A percentile compares a stretch with the other conserved stretches of the same genome.
phyloP scores from a whole-genome alignment of 1,139 yeast genomes.

The Blastobotrys niveus region DNA sequence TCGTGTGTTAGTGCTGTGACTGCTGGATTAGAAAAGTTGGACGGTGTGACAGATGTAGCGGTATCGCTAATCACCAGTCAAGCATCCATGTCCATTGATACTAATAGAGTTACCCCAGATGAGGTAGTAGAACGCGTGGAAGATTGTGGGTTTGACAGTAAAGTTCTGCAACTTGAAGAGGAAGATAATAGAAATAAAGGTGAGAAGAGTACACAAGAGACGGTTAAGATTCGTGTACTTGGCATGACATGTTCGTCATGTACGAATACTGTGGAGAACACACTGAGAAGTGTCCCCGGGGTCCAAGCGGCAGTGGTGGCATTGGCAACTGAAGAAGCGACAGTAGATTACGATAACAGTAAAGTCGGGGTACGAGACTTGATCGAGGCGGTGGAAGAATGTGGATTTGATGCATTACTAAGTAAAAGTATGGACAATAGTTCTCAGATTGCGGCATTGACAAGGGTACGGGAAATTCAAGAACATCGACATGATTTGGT shows the following conservation, averaged over 20 bases:
- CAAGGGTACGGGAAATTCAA: slow-evolving; percentile 64
- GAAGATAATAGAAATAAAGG: neutral
- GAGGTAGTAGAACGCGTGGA: slow-evolving; percentile 50
- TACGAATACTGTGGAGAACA: slow-evolving; percentile 45
- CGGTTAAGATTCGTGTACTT: slow-evolving; percentile 36
- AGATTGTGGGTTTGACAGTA: slow-evolving; percentile 69
- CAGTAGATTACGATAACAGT: slow-evolving; percentile 42
- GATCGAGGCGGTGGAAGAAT: slow-evolving; percentile 43
- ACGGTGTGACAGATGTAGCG: slow-evolving; percentile 47
- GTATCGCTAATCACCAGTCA: slow-evolving; percentile 74
- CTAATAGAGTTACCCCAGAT: slow-evolving; percentile 32
- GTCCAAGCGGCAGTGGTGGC: slow-evolving; percentile 42
- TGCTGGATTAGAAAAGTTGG: slow-evolving; percentile 42
- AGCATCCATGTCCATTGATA: slow-evolving; percentile 51
- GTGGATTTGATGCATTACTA: slow-evolving; percentile 47
- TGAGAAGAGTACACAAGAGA: slow-evolving; percentile 12
- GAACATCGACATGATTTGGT: slow-evolving; percentile 60
- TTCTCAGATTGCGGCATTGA: slow-evolving; percentile 62
- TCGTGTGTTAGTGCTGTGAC: slow-evolving; percentile 68
- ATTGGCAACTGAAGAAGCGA: slow-evolving; percentile 41
- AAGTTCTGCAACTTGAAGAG: slow-evolving; percentile 3
- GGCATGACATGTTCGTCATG: slow-evolving; percentile 66
- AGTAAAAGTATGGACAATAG: slow-evolving; percentile 42
- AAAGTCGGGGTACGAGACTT: slow-evolving; percentile 54
- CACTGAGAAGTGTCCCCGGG: slow-evolving; percentile 42